Evolutionary conservation across 1,284 basidiomycete species (phyloP), one percentile per base, ranked within the genome.

Genomic region (Porogramme epimiltina): DNA sequence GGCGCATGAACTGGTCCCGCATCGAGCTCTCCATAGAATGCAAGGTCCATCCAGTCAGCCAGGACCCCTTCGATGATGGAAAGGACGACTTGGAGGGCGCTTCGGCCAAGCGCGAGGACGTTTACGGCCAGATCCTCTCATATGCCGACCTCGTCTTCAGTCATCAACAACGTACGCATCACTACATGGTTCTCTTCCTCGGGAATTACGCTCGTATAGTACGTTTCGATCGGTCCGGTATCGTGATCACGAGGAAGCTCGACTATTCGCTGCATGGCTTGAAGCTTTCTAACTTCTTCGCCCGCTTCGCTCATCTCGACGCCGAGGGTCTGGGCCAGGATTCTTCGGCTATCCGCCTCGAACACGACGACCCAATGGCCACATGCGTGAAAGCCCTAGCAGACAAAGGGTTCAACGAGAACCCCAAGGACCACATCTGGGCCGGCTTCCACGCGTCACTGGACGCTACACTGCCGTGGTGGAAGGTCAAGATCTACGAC

Each of bases 201-300:
- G 51, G 54, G 20, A 13, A 42, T 11, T 40, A 42, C 34, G 54
- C 45, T 5, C 55, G 60, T 18, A 15, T 62, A 18, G 9, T 47
- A 20, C 36, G 46, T 16, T 22, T 45, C 31, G 58, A 62, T 24
- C 44, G 54, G 19, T 47, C 55, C 1, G 52, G 53, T 3, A 13
- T 48, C n/a, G 24, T 48, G 37, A 44, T 50, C 19, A 45, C 52
- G 2, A 40, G 50, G 40, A 42, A 49, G 31, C 52, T 60, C 51
- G 25, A 49, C 36, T 54, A 58, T 36, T 44, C 34, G 13, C 3
- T 36, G 5, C 37, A 55, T 0, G 33, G 33, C 11, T 26, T 11
- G 19, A 16, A 31, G 19, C 45, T 62, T 3, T 28, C n/a, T 13
- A 38, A 53, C 9, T 60, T 62, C 49, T 26, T 61, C 37, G 51